Evolutionary conservation across 495 filamentous ascomycete genomes (phyloP), one percentile per base, ranked within the genome.

Genomic region (Achaetomiella virescens): DNA sequence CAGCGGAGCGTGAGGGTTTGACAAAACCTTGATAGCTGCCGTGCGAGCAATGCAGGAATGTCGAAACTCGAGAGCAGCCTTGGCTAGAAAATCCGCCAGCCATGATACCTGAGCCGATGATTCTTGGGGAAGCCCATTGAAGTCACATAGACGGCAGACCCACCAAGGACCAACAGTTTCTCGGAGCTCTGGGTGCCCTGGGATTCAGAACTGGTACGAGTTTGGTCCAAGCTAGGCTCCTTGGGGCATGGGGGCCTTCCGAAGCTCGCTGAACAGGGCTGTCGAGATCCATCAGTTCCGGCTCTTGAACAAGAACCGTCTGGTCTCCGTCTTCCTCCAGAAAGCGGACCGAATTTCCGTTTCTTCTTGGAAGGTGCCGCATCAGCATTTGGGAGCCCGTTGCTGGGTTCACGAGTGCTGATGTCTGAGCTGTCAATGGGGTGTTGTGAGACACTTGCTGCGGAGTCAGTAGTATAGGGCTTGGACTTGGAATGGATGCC

Each of bases 341-440:
- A 56, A 74, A 75, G 33, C 69, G 70, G 38, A 76, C 74, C n/a
- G 37, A 71, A 70, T 37, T 75, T 76, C 17, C 61, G 68, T 29
- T 63, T 60, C 58, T 69, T 69, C 35, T 42, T 54, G 15, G 47
- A 14, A 12, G 36, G 47, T 38, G 41, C 41, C n/a, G 42, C 37
- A 14, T 36, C 10, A 1, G 24, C 0, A 44, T n/a, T 35, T 37
- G 12, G 63, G 15, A 24, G 36, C 22, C 21, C n/a, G 52, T 18
- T 7, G 1, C 11, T 33, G 36, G 9, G 50, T 54, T 29, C 2
- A 22, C 29, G 20, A 14, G 31, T 1, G 36, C 25, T 0, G 51
- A 25, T 18, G 29, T 3, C 14, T 15, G 10, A 4, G 3, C 11
- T 15, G 14, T 31, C 51, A 3, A 18, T 14, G 36, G 36, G 12